Evolutionary conservation across 2,329 filamentous ascomycete genomes (phyloP).

Genomic region (Chrysoporthe cubensis): DNA sequence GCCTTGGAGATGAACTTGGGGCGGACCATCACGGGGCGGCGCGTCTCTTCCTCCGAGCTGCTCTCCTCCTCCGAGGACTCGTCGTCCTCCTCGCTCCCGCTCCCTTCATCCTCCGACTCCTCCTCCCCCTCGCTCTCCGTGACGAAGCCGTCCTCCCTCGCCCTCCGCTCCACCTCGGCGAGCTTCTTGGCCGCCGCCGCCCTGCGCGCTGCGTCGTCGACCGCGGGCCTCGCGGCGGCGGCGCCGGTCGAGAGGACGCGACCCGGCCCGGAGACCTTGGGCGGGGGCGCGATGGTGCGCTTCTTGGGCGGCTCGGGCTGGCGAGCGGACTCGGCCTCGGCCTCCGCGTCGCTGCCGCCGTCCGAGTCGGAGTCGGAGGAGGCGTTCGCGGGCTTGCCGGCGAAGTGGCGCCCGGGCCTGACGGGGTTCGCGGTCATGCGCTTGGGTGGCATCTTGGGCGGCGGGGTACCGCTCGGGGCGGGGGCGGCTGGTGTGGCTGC

Average conservation of each 20-base stretch:
- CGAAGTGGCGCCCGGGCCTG: slow-evolving; percentile 79
- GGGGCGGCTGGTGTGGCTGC: background rate
- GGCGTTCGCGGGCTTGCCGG: slow-evolving; percentile 73
- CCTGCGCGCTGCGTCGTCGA: slow-evolving; percentile 51
- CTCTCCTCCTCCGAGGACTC: slow-evolving; percentile 49
- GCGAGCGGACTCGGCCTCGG: slow-evolving; percentile 30
- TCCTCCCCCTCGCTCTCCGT: slow-evolving; percentile 57
- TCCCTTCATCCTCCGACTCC: slow-evolving; percentile 40
- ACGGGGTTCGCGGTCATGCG: slow-evolving; percentile 93
- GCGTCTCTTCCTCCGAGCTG: slow-evolving; percentile 60
- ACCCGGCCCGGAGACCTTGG: slow-evolving; percentile 60
- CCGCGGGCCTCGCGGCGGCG: slow-evolving; percentile 47
- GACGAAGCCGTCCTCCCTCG: slow-evolving; percentile 66
- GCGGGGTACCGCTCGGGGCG: background rate
- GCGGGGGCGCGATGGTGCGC: slow-evolving; percentile 54
- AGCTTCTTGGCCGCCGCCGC: slow-evolving; percentile 49
- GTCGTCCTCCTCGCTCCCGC: slow-evolving; percentile 38
- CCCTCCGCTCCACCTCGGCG: slow-evolving; percentile 51
- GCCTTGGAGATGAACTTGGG: slow-evolving; percentile 67
- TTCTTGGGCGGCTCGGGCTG: slow-evolving; percentile 35
- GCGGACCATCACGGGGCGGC: slow-evolving; percentile 60
- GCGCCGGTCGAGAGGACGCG: slow-evolving; percentile 55
- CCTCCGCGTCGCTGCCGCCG: slow-evolving; percentile 45
- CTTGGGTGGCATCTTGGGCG: slow-evolving; percentile 64
- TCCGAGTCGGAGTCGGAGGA: slow-evolving; percentile 55